Percentiles rank a stretch among this genome's conserved stretches.
Conservation (phyloP, 2,329 filamentous ascomycete species). For the Neofusicoccum sp. region DNA sequence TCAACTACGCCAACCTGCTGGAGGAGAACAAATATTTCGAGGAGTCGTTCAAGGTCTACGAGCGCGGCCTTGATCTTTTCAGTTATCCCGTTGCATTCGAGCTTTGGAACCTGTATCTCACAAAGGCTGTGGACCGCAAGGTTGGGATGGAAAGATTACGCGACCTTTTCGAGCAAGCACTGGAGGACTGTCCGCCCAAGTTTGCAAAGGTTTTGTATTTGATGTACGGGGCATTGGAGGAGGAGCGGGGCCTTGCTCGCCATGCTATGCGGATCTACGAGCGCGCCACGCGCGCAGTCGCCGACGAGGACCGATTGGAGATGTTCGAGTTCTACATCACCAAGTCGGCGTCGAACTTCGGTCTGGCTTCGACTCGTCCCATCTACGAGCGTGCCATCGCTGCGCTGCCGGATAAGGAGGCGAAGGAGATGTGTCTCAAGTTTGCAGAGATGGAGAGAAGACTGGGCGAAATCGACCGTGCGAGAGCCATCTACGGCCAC, state of each 20-base stretch:
- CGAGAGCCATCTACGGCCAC: constrained; percentile 92
- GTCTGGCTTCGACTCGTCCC: constrained; percentile 85
- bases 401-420: constrained; percentile 87
- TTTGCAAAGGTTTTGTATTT: constrained; percentile 95
- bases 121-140: constrained; percentile 93
- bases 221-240: constrained; percentile 97
- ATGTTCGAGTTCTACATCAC: constrained; percentile 99
- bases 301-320: constrained; percentile 88
- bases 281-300: constrained; percentile 88
- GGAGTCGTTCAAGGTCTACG: constrained; percentile 96
- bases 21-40: constrained; percentile 96
- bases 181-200: constrained; percentile 90
- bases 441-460: constrained; percentile 96
- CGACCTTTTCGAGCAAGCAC: constrained; percentile 94
- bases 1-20: constrained; percentile 94
- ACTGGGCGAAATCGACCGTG: constrained; percentile 89
- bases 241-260: constrained; percentile 88
- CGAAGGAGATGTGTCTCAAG: constrained; percentile 97
- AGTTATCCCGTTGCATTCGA: constrained; percentile 98
- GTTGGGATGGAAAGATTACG: constrained; percentile 91
- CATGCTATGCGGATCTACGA: constrained; percentile 99
- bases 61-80: constrained; percentile 95
- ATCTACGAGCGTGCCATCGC: constrained; percentile 97
- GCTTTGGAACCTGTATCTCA: constrained; percentile 96
- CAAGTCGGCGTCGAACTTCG: constrained; percentile 97